A percentile compares a stretch with the other conserved stretches of the same genome.
These are phyloP conservation scores for Maudiozyma bulderi DNA, from an alignment of 805 yeast species.

Conservation along the genomic window DNA sequence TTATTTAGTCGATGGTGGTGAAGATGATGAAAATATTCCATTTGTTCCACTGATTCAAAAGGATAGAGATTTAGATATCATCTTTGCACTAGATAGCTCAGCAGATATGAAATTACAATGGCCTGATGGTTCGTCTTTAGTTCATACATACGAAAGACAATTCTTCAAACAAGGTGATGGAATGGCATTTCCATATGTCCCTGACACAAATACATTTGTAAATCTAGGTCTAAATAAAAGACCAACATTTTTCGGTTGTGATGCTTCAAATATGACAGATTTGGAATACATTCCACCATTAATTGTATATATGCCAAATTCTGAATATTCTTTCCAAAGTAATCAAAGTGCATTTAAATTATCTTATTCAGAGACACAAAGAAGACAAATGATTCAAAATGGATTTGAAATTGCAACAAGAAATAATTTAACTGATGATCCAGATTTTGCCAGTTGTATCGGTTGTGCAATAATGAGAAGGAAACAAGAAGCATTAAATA, in stretches of 20 bases:
- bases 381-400: slow-evolving; percentile 51
- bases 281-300: slow-evolving; percentile 56
- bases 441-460: slow-evolving; percentile 63
- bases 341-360: slow-evolving; percentile 66
- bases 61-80: slow-evolving; percentile 47
- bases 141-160: slow-evolving; percentile 49
- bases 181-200: slow-evolving; percentile 71
- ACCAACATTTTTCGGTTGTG: slow-evolving; percentile 82
- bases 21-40: slow-evolving; percentile 55
- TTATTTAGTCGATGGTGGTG: slow-evolving; percentile 64
- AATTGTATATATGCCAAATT: slow-evolving; percentile 67
- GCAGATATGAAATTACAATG: slow-evolving; percentile 51
- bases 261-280: slow-evolving; percentile 52
- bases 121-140: slow-evolving; percentile 62
- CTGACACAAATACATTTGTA: slow-evolving; percentile 53
- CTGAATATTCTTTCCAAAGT: slow-evolving; percentile 53
- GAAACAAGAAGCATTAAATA: slow-evolving; percentile 57
- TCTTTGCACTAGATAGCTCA: slow-evolving; percentile 58
- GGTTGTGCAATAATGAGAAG: slow-evolving; percentile 79
- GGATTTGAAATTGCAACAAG: slow-evolving; percentile 66
- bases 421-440: slow-evolving; percentile 56
- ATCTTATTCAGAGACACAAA: slow-evolving; percentile 49
- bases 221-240: slow-evolving; percentile 50
- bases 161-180: slow-evolving; percentile 45
- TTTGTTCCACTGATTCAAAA: slow-evolving; percentile 51